Base-by-base conservation (phyloP, 257 asterid species). In the Ligustrum vulgare region DNA sequence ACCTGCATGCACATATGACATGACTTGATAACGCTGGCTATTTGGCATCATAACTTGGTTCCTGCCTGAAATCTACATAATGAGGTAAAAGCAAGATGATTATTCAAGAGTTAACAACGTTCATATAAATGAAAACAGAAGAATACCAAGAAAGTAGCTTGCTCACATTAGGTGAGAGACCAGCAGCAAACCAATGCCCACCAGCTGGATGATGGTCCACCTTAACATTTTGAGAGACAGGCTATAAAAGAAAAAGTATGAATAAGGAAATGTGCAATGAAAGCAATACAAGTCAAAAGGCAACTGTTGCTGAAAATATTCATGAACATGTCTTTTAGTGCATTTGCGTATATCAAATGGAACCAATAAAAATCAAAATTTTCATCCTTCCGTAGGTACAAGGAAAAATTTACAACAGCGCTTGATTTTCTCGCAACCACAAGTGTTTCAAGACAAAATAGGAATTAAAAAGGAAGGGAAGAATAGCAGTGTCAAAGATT, bases 171-270 rank as follows among this genome's bases (percentile, higher is more conserved):
- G 99, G 99, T 67, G 99, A 95, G 76, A 95, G 97, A 79, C 99
- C 98, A 69, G 98, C 98, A 33, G 97, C 97, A 75, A 95, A 95
- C 99, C 99, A 95, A 83, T 95, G 98, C 20, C 99, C 99, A 79
- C 93, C 97, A 69, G 97, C 97, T 64, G 99, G 99, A 87, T 95
- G 91, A 82, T 95, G 98, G 81, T 91, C 90, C 73, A 95, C 99
- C 86, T 88, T 95, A 77, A 86, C 84, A 83, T 88, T 91, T 80
- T 86, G 97, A 82, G 97, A 83, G 73, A 95, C 98, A 49, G 90
- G 89, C 99, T 95, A 88, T 31, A 81, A 73, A 79, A 72, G 70
- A 65, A 36, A 41, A 41, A 63, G 65, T 63, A 41, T 12, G 43
- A 67, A 60, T 54, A 77, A 75, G 15, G 73, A 74, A 69, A 36